These are phyloP conservation scores for Pulveroboletus sp. DNA, from an alignment of 1,284 basidiomycete genomes.

Conservation along the genomic window DNA sequence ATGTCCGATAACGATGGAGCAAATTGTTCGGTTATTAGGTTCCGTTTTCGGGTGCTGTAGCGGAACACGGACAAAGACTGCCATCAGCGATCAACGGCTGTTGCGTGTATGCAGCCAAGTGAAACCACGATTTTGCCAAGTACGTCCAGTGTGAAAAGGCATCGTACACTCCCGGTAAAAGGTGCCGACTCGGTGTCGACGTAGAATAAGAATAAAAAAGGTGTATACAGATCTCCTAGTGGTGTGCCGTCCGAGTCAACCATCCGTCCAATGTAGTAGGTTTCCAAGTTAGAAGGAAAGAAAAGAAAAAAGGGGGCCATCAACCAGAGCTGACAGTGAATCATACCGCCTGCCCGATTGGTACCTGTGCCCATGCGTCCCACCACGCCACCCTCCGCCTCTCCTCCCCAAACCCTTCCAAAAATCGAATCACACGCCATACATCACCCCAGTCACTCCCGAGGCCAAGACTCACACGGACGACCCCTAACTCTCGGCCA, in stretches of 20 bases:
- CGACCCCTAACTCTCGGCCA: conserved; percentile 70
- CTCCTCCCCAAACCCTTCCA: conserved; percentile 48
- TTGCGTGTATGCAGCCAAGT: too few relatives aligned
- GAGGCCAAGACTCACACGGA: conserved; percentile 73
- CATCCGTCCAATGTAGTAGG: neutral
- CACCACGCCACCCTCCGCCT: conserved; percentile 45
- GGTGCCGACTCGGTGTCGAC: too few relatives aligned
- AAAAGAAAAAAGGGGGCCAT: too few relatives aligned
- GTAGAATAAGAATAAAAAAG: neutral
- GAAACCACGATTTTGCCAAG: neutral
- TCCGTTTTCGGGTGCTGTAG: too few relatives aligned
- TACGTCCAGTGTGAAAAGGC: neutral
- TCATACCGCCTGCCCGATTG: conserved; percentile 36
- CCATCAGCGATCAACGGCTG: too few relatives aligned
- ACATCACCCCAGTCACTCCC: conserved; percentile 75
- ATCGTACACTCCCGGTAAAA: neutral
- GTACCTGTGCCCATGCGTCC: conserved; percentile 37
- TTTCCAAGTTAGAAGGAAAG: neutral
- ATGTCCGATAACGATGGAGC: too few relatives aligned
- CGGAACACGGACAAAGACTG: too few relatives aligned
- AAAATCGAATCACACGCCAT: conserved; percentile 66
- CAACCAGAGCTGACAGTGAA: neutral
- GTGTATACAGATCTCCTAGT: neutral
- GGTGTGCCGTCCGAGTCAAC: neutral
- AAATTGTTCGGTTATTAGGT: too few relatives aligned